These are phyloP conservation scores for Cladophialophora chaetospira DNA, from an alignment of 2,329 filamentous ascomycete species.

Conservation along the genomic window DNA sequence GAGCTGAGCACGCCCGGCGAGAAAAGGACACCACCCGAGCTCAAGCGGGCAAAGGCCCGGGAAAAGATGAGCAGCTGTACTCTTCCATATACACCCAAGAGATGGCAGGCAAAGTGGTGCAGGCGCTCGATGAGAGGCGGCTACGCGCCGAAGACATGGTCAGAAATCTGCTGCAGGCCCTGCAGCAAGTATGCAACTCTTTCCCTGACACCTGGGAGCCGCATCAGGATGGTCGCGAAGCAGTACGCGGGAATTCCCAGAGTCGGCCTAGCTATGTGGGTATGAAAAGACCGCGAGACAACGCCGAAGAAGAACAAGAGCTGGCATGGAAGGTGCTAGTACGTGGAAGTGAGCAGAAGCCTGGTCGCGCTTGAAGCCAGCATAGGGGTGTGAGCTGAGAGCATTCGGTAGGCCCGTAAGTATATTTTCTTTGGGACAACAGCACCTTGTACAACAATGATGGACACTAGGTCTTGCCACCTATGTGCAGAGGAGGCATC, in stretches of 20 bases:
- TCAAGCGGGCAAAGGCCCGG: conserved; percentile 23
- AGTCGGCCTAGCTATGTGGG: conserved; percentile 1
- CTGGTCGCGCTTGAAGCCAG: no score
- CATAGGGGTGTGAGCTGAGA: no score
- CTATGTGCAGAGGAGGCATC: no score
- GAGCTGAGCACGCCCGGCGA: conserved; percentile 9
- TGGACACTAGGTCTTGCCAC: no score
- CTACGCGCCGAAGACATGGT: conserved; percentile 14
- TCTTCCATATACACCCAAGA: conserved; percentile 25
- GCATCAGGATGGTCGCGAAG: neutral
- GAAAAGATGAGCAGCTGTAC: conserved; percentile 30
- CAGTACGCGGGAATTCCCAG: neutral
- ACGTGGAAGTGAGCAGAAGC: neutral
- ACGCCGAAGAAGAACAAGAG: neutral
- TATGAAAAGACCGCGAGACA: neutral
- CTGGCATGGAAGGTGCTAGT: neutral
- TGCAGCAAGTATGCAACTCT: neutral
- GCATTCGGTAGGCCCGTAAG: no score
- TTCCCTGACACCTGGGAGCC: neutral
- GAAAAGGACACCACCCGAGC: conserved; percentile 14
- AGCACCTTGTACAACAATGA: no score
- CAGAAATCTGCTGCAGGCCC: conserved; percentile 5
- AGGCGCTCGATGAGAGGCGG: conserved; percentile 23
- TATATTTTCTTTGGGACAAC: no score
- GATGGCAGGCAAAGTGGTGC: conserved; percentile 20